phyloP scores from a whole-genome alignment of 352 stramenopile species.

The Phytophthora chlamydospora region DNA sequence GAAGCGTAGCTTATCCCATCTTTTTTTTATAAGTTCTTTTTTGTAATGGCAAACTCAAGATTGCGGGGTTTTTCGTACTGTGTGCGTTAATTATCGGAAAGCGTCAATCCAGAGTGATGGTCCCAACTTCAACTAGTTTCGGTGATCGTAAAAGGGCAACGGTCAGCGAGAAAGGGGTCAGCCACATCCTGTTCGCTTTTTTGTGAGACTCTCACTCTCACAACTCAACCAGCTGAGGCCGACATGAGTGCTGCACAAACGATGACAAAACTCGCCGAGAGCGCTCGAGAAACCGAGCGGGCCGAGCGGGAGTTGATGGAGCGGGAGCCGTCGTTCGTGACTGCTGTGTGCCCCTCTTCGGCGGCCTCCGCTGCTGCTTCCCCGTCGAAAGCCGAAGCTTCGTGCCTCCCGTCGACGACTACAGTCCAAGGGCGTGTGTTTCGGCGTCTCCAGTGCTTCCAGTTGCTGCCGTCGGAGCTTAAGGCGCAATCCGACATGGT shows the following conservation, averaged over 20 bases:
- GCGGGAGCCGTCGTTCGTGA: constrained; percentile 28
- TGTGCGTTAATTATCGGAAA: too few species aligned
- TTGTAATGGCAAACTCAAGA: constrained; percentile 33
- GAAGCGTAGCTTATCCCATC: constrained; percentile 32
- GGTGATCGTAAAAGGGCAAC: constrained; percentile 3
- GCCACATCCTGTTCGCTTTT: constrained; percentile 9
- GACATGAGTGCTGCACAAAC: constrained; percentile 36
- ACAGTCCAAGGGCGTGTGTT: constrained; percentile 45
- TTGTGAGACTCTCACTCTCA: constrained; percentile 6
- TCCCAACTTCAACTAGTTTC: constrained; percentile 27
- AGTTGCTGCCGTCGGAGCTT: constrained; percentile 33
- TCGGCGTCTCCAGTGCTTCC: constrained; percentile 41
- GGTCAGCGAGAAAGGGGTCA: constrained; percentile 13
- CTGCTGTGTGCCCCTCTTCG: constrained; percentile 16
- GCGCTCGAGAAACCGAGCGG: constrained; percentile 33
- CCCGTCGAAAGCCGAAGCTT: not conserved
- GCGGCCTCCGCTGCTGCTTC: not conserved
- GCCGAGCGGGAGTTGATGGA: constrained; percentile 37
- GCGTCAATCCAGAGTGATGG: constrained; percentile 32
- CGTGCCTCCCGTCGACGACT: not conserved
- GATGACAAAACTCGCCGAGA: constrained; percentile 41
- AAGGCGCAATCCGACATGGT: constrained; percentile 46
- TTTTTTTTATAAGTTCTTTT: constrained; percentile 39
- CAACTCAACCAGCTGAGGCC: too few species aligned
- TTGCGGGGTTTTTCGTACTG: constrained; percentile 8